Evolutionary conservation across 306 rosid species (phyloP).

Genomic region (Hylodesmum podocarpum): DNA sequence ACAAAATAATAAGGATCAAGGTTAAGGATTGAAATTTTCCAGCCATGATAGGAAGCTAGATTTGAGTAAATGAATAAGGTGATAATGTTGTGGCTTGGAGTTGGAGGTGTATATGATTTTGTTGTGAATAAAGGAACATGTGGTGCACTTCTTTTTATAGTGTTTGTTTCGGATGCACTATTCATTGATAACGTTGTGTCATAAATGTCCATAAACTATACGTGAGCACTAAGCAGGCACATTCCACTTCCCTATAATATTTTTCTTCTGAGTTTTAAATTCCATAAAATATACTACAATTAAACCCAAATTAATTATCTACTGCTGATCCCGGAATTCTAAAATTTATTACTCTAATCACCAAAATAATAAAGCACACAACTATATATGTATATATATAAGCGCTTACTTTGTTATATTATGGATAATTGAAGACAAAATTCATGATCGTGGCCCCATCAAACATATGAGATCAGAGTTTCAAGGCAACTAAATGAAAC

Average conservation of each 20-base stretch:
- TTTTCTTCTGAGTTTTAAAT: background rate
- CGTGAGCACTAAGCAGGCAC: background rate
- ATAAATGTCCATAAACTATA: background rate
- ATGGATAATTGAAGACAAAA: too few relatives aligned
- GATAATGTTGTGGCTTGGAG: background rate
- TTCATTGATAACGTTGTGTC: background rate
- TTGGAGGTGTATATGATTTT: background rate
- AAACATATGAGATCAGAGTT: background rate
- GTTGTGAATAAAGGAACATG: background rate
- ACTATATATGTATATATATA: too few relatives aligned
- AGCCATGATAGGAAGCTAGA: conserved; percentile 31
- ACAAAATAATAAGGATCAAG: conserved; percentile 20
- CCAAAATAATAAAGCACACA: background rate
- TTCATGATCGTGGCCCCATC: background rate
- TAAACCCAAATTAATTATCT: too few relatives aligned
- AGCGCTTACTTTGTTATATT: too few relatives aligned
- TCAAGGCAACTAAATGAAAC: background rate
- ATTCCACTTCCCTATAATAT: background rate
- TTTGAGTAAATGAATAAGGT: background rate
- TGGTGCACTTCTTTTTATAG: conserved; percentile 32
- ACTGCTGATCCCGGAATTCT: too few relatives aligned
- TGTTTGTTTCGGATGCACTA: background rate
- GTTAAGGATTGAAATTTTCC: conserved; percentile 26
- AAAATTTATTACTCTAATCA: too few relatives aligned
- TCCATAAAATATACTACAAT: background rate